Conservation (phyloP, 768 basidiomycete genomes). For the Tricholoma furcatifolium region DNA sequence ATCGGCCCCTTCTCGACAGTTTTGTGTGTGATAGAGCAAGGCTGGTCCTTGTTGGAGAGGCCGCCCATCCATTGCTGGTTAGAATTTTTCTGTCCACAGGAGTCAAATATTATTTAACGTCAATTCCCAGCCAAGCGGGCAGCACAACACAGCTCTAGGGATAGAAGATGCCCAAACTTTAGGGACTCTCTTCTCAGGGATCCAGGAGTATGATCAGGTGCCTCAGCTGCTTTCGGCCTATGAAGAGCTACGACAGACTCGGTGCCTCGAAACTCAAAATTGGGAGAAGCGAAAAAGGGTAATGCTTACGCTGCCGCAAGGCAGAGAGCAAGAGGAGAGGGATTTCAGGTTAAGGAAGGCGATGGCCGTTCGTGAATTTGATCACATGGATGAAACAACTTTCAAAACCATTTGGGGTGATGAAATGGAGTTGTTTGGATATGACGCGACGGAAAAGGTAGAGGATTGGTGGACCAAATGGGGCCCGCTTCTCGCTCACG, state of each 20-base stretch:
- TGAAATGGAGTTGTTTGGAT: slow-evolving; percentile 46
- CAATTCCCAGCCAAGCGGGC: slow-evolving; percentile 47
- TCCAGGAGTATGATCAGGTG: slow-evolving; percentile 46
- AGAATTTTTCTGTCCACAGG: slow-evolving; percentile 7
- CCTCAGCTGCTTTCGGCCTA: slow-evolving; percentile 50
- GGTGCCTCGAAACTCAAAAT: slow-evolving; percentile 43
- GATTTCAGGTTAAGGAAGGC: slow-evolving; percentile 40
- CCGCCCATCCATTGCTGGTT: slow-evolving; percentile 56
- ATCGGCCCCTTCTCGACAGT: slow-evolving; percentile 36
- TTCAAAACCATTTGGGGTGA: slow-evolving; percentile 52
- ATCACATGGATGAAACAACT: slow-evolving; percentile 45
- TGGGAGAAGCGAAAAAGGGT: slow-evolving; percentile 45
- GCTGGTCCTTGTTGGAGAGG: slow-evolving; percentile 57
- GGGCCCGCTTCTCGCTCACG: slow-evolving; percentile 30
- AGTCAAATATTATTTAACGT: not conserved
- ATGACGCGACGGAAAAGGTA: slow-evolving; percentile 54
- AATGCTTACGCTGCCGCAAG: slow-evolving; percentile 42
- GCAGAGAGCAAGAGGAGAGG: slow-evolving; percentile 42
- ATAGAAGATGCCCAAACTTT: slow-evolving; percentile 65
- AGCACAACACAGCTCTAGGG: slow-evolving; percentile 48
- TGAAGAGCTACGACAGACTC: slow-evolving; percentile 56
- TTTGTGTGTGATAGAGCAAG: slow-evolving; percentile 49
- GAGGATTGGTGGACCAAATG: slow-evolving; percentile 66
- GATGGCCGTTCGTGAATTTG: slow-evolving; percentile 29
- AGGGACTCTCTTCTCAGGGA: slow-evolving; percentile 55